A percentile compares a stretch with the other conserved stretches of the same genome.
phyloP scores from a whole-genome alignment of 2,329 filamentous ascomycete genomes.

The Epichloe brachyelytri region DNA sequence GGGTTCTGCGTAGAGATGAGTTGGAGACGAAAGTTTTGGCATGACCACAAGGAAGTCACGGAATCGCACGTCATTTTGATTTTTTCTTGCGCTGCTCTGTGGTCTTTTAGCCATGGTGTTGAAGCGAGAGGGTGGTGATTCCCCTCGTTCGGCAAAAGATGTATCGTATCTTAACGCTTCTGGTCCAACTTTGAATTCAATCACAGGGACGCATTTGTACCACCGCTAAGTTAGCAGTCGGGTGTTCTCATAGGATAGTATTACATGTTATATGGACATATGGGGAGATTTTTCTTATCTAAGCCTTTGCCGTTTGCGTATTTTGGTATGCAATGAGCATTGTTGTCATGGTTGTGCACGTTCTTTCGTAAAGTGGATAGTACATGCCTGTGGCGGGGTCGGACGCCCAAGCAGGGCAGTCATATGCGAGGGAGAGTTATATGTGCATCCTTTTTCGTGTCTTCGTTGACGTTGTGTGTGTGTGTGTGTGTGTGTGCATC shows the following conservation, averaged over 20 bases:
- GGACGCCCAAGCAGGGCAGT: neutral
- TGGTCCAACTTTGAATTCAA: neutral
- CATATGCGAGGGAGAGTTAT: neutral
- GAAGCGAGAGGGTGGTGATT: conserved; percentile 5
- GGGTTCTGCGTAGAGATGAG: neutral
- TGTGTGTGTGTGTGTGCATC: neutral
- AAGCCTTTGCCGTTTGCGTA: neutral
- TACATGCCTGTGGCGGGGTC: neutral
- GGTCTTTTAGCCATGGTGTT: conserved; percentile 40
- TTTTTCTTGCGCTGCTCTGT: conserved; percentile 46
- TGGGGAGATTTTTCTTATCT: neutral
- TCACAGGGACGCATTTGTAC: neutral
- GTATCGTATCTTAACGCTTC: conserved; percentile 54
- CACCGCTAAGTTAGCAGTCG: neutral
- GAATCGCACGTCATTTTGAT: conserved; percentile 12
- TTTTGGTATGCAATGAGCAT: neutral
- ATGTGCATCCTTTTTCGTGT: neutral
- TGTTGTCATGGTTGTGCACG: neutral
- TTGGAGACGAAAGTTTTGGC: neutral
- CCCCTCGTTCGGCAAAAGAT: conserved; percentile 34
- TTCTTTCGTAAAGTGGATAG: neutral
- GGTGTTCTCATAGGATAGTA: neutral
- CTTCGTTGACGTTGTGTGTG: neutral
- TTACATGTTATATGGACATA: neutral
- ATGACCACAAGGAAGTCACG: neutral